Percentiles rank a stretch among this genome's conserved stretches.
Evolutionary conservation across 768 basidiomycete genomes (phyloP).

Genomic region (Tephrocybe sp.): DNA sequence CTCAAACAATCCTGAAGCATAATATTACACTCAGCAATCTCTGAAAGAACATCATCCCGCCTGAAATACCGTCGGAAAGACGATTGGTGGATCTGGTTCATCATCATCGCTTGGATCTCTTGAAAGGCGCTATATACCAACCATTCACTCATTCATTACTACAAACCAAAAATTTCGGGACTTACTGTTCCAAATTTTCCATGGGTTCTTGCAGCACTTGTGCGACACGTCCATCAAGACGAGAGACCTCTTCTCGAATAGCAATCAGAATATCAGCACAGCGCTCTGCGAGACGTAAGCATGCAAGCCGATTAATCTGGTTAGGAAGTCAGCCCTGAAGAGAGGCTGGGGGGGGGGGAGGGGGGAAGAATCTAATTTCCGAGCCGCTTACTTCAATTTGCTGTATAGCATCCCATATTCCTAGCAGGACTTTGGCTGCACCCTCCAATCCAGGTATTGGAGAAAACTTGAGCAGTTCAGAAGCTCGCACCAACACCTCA

Average conservation of each 20-base stretch:
- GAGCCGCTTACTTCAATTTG: slow-evolving; percentile 61
- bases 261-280: slow-evolving; percentile 64
- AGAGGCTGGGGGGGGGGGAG: too few relatives aligned
- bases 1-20: slow-evolving; percentile 53
- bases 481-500: slow-evolving; percentile 31
- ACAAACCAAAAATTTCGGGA: background rate
- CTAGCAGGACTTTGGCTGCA: slow-evolving; percentile 49
- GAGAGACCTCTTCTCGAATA: slow-evolving; percentile 55
- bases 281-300: slow-evolving; percentile 67
- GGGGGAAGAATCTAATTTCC: too few relatives aligned
- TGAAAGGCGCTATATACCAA: slow-evolving; percentile 32
- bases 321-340: background rate
- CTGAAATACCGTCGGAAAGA: slow-evolving; percentile 75
- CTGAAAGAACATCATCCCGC: slow-evolving; percentile 59
- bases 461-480: slow-evolving; percentile 38
- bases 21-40: slow-evolving; percentile 50
- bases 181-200: slow-evolving; percentile 44
- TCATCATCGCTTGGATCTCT: slow-evolving; percentile 45
- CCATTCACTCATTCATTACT: background rate
- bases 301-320: slow-evolving; percentile 67
- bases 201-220: slow-evolving; percentile 50
- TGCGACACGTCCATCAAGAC: slow-evolving; percentile 47
- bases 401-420: slow-evolving; percentile 61
- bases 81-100: slow-evolving; percentile 57
- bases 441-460: slow-evolving; percentile 52